Evolutionary conservation across 441 rosid species (phyloP), one percentile per base, ranked within the genome.

Genomic region (Syzygium syzygioides): DNA sequence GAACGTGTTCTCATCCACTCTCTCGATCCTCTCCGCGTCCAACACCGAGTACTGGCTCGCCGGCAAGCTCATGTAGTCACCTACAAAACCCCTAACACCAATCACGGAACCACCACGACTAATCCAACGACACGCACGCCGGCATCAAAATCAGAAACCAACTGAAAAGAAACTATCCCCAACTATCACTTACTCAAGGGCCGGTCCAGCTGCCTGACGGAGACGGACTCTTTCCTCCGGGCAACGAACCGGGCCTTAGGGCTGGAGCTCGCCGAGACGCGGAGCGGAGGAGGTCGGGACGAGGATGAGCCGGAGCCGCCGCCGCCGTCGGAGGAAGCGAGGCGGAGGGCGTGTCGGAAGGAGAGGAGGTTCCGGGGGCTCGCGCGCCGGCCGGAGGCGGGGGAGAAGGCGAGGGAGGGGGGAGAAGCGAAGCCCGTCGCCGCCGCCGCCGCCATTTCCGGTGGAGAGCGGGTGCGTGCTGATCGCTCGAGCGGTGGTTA

Each of bases 1-100:
- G 90, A 98, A 96, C 41, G 98, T 95, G 92, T 91, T 95, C 62
- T 96, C 99, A 88, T 98, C 98, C 60, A 98, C 94, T 88, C 99
- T 95, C 95, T 96, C 98, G 79, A 98, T 96, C 94, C 99, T 96
- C 95, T 98, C 98, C 12, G 99, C 99, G 86, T 98, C 99, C 93
- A 98, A 92, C 91, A 98, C 99, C 53, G 99, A 98, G 95, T 96
- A 98, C 87, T 96, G 99, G 91, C 99, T 96, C 30, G 99, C 98
- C 26, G 99, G 99, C 94, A 96, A 94, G 92, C 98, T 96, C 98
- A 96, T 98, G 91, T 98, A 96, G 92, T 96, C 98, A 89, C 89
- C 98, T 98, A 92, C 89, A 91, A 85, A 55, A 56, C 1, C 30
- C 62, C 89, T 1, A 4, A 55, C 86, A 55, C 54, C 62, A 79